Conservation (phyloP, 306 rosid species). For the Lathyrus oleraceus region DNA sequence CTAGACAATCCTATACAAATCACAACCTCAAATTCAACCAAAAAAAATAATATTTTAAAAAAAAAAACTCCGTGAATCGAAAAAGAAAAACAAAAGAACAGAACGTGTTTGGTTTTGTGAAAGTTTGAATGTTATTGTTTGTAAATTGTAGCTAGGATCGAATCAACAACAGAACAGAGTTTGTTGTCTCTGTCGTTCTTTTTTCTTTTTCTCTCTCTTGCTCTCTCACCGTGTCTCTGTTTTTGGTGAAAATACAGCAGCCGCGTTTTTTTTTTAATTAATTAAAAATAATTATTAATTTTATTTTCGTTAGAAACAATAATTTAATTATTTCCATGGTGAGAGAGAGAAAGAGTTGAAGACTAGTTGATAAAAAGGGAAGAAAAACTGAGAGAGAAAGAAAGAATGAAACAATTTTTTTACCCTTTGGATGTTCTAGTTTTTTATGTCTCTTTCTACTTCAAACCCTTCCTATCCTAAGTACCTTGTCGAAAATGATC, state of each 20-base stretch:
- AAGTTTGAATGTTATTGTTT: conserved; percentile 38
- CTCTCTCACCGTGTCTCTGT: conserved; percentile 48
- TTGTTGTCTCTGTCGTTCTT: conserved; percentile 30
- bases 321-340: neutral
- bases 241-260: conserved; percentile 68
- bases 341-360: conserved; percentile 8
- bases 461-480: conserved; percentile 22
- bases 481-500: neutral
- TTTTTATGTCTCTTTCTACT: conserved; percentile 17
- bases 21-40: conserved; percentile 27
- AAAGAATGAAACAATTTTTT: conserved; percentile 3
- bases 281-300: conserved; percentile 6
- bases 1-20: conserved; percentile 57
- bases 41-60: neutral
- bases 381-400: conserved; percentile 18
- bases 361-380: conserved; percentile 25
- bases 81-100: neutral
- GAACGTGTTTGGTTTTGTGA: conserved; percentile 6
- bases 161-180: conserved; percentile 41
- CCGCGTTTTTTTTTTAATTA: conserved; percentile 57
- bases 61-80: conserved; percentile 22
- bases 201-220: conserved; percentile 39
- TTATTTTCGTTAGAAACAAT: conserved; percentile 33
- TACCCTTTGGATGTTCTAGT: conserved; percentile 24
- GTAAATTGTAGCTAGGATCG: conserved; percentile 41